Evolutionary conservation across 2,329 filamentous ascomycete species (phyloP), one percentile per base, ranked within the genome.

Genomic region (Penicillium frequentans): DNA sequence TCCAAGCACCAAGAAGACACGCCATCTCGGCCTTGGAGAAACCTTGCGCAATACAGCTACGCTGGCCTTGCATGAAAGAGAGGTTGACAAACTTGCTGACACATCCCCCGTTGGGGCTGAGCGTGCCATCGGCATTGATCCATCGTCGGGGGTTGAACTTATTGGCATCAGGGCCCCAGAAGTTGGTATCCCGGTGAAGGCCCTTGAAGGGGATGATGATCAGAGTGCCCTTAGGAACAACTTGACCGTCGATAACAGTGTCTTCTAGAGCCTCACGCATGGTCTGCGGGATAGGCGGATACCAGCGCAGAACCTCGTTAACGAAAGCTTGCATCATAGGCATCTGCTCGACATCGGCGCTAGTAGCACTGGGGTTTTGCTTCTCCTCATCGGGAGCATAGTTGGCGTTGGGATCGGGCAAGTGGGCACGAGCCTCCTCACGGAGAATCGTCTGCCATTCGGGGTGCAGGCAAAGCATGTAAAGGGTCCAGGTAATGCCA

Each of bases 21-120:
- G 46, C 29, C 46, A 49, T 49, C 46, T 49, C 46, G 7, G 46
- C 46, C 31, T 49, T 49, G 6, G 46, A 49, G 31, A 49, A 49
- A 8, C 46, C 46, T 14, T 49, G 46, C 5, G 46, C 46, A 35
- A 49, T 31, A 26, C 46, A 49, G 31, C 29, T 35, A 10, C 46
- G 46, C 5, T 31, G 29, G 11, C 46, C 46, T 29, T 49, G 46
- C 26, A 49, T 33, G 46, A 49, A 49, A 24, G 46, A 35, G 5
- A 49, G 29, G 19, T 49, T 49, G 19, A 31, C 27, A 24, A 37
- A 49, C 46, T 49, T 49, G 46, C 33, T 49, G 7, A 31, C 19
- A 31, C 46, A 49, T 2, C 46, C 46, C 23, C 46, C 46, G 16
- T 23, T 49, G 9, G 21, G 21, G 27, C 31, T 49, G 19, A 49